These are phyloP conservation scores for Aspergillus transmontanensis DNA, from an alignment of 2,329 filamentous ascomycete species.

Conservation along the genomic window DNA sequence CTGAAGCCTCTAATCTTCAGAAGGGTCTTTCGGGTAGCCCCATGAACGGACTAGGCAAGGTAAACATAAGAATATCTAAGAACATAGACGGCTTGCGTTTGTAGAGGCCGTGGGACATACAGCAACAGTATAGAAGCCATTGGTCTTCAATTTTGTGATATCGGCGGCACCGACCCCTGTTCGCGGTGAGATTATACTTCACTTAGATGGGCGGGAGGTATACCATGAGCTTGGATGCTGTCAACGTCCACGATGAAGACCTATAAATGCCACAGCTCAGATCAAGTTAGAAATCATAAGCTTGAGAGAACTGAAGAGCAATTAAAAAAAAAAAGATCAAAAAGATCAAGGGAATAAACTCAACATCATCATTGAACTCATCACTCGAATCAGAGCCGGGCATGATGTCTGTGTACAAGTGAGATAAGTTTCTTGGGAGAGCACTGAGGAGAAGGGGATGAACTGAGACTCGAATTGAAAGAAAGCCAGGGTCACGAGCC, in stretches of 20 bases:
- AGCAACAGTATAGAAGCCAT: constrained; percentile 65
- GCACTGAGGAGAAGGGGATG: too few species aligned
- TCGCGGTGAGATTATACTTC: neutral
- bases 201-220: neutral
- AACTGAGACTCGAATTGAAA: neutral
- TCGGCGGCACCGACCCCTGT: constrained; percentile 65
- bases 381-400: constrained; percentile 57
- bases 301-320: neutral
- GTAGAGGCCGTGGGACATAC: constrained; percentile 40
- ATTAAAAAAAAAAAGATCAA: too few species aligned
- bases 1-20: constrained; percentile 71
- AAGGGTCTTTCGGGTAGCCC: constrained; percentile 61
- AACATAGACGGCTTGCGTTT: neutral
- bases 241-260: constrained; percentile 68
- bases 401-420: constrained; percentile 38
- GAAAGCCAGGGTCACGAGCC: neutral
- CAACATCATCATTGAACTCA: constrained; percentile 55
- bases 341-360: neutral
- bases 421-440: neutral
- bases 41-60: constrained; percentile 57
- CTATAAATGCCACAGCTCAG: constrained; percentile 36
- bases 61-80: constrained; percentile 1
- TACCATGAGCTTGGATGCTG: constrained; percentile 65
- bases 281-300: neutral
- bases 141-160: constrained; percentile 65